Conservation (phyloP, 352 stramenopile species). For the Globisporangium nunn region DNA sequence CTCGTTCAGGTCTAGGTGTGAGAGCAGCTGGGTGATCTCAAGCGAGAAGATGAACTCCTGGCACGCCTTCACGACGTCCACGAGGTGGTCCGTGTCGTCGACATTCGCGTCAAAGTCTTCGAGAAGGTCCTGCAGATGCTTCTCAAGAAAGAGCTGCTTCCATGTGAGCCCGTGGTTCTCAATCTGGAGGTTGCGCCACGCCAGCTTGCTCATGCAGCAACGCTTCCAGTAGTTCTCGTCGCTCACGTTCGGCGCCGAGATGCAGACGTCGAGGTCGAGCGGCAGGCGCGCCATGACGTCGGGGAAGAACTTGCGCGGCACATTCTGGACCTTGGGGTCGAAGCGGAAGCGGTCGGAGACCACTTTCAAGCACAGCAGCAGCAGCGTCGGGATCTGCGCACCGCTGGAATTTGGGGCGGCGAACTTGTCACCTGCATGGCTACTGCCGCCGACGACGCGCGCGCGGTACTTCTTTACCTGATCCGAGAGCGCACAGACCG, state of each 20-base stretch:
- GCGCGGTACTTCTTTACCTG: conserved; percentile 81
- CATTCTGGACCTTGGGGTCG: conserved; percentile 58
- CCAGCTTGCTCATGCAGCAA: conserved; percentile 70
- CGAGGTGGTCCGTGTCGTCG: conserved; percentile 52
- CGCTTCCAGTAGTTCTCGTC: conserved; percentile 95
- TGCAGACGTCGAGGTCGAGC: conserved; percentile 73
- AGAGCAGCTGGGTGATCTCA: conserved; percentile 82
- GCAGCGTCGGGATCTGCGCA: conserved; percentile 35
- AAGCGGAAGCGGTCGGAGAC: conserved; percentile 70
- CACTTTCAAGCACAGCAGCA: conserved; percentile 72
- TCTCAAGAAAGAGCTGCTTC: conserved; percentile 92
- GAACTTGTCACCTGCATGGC: conserved; percentile 6
- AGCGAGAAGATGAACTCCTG: conserved; percentile 90
- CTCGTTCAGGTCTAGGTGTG: conserved; percentile 85
- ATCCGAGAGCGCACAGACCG: conserved; percentile 65
- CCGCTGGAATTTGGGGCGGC: not conserved
- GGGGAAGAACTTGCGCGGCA: conserved; percentile 74
- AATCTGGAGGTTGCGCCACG: conserved; percentile 90
- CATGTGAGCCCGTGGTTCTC: conserved; percentile 88
- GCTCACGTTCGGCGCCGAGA: conserved; percentile 79
- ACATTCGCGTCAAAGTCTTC: conserved; percentile 62
- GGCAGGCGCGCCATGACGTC: conserved; percentile 77
- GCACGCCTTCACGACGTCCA: conserved; percentile 65
- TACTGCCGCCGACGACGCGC: conserved; percentile 30
- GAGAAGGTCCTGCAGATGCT: conserved; percentile 63